These are phyloP conservation scores for Quercus robur DNA, from an alignment of 306 rosid genomes.

Conservation along the genomic window DNA sequence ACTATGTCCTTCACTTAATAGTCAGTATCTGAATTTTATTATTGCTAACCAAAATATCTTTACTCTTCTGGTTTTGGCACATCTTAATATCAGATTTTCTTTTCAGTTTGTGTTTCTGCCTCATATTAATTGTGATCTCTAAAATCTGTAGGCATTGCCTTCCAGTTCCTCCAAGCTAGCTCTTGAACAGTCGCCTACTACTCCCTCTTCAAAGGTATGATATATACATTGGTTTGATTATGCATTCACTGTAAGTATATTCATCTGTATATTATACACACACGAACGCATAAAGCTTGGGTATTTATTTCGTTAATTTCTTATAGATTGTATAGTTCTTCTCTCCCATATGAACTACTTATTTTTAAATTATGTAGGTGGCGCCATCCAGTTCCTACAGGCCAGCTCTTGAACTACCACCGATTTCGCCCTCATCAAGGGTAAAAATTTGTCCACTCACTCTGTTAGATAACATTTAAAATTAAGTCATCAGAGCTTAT, in stretches of 20 bases:
- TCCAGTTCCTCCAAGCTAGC: slow-evolving; percentile 44
- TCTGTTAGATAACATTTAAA: neutral
- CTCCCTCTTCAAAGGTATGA: slow-evolving; percentile 54
- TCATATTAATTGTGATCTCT: neutral
- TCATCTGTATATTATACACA: neutral
- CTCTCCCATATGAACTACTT: slow-evolving; percentile 16
- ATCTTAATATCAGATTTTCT: neutral
- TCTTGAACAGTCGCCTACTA: slow-evolving; percentile 51
- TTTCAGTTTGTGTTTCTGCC: neutral
- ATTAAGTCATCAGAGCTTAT: neutral
- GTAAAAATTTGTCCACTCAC: slow-evolving; percentile 30
- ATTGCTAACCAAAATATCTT: neutral
- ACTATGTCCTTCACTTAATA: neutral
- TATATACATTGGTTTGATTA: slow-evolving; percentile 7
- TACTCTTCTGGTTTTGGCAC: slow-evolving; percentile 10
- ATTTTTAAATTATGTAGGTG: slow-evolving; percentile 36
- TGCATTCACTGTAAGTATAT: neutral
- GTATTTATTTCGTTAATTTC: neutral
- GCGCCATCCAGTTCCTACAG: slow-evolving; percentile 31
- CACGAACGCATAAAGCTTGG: neutral
- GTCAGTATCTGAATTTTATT: neutral
- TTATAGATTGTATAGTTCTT: neutral
- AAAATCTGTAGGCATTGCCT: slow-evolving; percentile 45
- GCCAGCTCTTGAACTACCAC: slow-evolving; percentile 49
- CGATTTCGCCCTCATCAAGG: slow-evolving; percentile 50